A percentile compares a stretch with the other conserved stretches of the same genome.
Conservation (phyloP, 2,329 filamentous ascomycete genomes). For the Cladophialophora psammophila region DNA sequence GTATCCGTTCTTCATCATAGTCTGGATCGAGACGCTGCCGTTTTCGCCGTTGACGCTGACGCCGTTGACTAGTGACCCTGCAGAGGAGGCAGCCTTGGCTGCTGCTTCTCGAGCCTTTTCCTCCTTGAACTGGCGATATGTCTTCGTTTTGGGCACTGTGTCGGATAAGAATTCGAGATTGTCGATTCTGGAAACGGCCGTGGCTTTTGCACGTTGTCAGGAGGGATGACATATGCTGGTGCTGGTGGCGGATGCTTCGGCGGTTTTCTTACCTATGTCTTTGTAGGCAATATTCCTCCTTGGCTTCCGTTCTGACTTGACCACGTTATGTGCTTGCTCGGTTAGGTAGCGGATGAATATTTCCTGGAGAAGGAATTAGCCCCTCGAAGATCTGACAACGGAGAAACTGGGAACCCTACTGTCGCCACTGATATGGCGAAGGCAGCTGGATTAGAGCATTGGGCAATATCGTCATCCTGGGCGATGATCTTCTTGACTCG, state of each 20-base stretch:
- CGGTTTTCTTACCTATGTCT: slow-evolving; percentile 73
- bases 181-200: slow-evolving; percentile 84
- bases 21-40: slow-evolving; percentile 31
- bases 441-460: slow-evolving; percentile 91
- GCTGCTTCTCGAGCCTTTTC: slow-evolving; percentile 57
- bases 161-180: slow-evolving; percentile 95
- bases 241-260: neutral
- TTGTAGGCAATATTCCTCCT: slow-evolving; percentile 94
- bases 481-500: slow-evolving; percentile 95
- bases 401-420: slow-evolving; percentile 56
- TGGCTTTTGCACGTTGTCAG: slow-evolving; percentile 62
- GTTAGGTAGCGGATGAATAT: slow-evolving; percentile 95
- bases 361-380: slow-evolving; percentile 64
- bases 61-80: slow-evolving; percentile 40
- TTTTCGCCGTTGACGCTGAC: slow-evolving; percentile 43
- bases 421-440: slow-evolving; percentile 94
- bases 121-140: slow-evolving; percentile 80
- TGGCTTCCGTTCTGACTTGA: slow-evolving; percentile 89
- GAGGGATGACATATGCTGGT: neutral
- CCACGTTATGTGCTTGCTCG: slow-evolving; percentile 82
- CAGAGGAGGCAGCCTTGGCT: slow-evolving; percentile 40
- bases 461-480: slow-evolving; percentile 81
- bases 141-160: slow-evolving; percentile 83
- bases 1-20: slow-evolving; percentile 35
- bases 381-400: neutral